Evolutionary conservation across 305 asterid genomes (phyloP).

Genomic region (Fraxinus dipetala): DNA sequence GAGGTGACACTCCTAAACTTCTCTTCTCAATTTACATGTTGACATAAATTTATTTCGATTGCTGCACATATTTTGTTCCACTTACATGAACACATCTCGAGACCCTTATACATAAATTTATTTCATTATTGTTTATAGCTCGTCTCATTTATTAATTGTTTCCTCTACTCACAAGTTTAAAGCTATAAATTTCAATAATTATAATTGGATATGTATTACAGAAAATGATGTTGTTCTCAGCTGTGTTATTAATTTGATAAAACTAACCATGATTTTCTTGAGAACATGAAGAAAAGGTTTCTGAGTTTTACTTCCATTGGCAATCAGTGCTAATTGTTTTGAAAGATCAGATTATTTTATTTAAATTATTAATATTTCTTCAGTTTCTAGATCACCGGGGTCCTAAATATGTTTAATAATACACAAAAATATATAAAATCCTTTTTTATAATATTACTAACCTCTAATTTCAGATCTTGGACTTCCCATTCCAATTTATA

Average conservation of each 20-base stretch:
- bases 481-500: slow-evolving; percentile 25
- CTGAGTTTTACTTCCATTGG: slow-evolving; percentile 3
- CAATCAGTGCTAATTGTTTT: neutral
- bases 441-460: neutral
- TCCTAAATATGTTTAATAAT: neutral
- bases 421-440: neutral
- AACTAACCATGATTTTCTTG: neutral
- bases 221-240: neutral
- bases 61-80: slow-evolving; percentile 16
- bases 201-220: neutral
- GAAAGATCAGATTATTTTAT: neutral
- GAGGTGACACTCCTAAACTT: slow-evolving; percentile 31
- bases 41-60: slow-evolving; percentile 15
- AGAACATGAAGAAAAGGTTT: slow-evolving; percentile 9
- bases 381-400: neutral
- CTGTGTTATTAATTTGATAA: neutral
- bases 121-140: no score
- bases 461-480: slow-evolving; percentile 27
- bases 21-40: slow-evolving; percentile 6
- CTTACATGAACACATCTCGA: slow-evolving; percentile 31
- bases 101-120: slow-evolving; percentile 9
- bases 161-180: neutral
- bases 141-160: neutral
- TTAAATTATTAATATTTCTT: neutral
- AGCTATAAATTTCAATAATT: neutral